Evolutionary conservation across 1,139 yeast genomes (phyloP).

Genomic region (Geotrichum aggregatum): DNA sequence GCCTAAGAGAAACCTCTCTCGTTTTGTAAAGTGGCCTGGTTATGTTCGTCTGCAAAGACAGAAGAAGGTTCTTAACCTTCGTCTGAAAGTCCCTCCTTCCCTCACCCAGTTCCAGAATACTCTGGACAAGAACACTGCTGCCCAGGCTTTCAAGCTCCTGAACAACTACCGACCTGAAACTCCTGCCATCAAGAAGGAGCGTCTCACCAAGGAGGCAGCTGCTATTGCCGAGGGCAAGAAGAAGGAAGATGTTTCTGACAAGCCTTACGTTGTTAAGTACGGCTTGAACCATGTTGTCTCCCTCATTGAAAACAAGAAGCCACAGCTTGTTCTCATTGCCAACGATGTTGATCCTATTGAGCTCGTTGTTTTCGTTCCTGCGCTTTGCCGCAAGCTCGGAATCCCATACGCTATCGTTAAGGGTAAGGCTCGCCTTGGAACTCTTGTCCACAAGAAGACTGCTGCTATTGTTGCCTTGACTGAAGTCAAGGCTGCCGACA

Average conservation of each 20-base stretch:
- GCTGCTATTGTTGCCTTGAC: slow-evolving; percentile 96
- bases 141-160: slow-evolving; percentile 92
- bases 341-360: slow-evolving; percentile 99
- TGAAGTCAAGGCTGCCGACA: slow-evolving; percentile 90
- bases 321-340: slow-evolving; percentile 92
- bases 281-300: slow-evolving; percentile 98
- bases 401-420: slow-evolving; percentile 97
- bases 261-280: slow-evolving; percentile 93
- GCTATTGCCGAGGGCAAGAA: slow-evolving; percentile 97
- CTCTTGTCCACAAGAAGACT: slow-evolving; percentile 94
- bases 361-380: slow-evolving; percentile 93
- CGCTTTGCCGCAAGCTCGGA: slow-evolving; percentile 98
- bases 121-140: slow-evolving; percentile 96
- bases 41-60: slow-evolving; percentile 96
- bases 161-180: slow-evolving; percentile 99
- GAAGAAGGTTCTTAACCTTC: slow-evolving; percentile 87
- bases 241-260: slow-evolving; percentile 90
- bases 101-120: slow-evolving; percentile 92
- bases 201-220: slow-evolving; percentile 97
- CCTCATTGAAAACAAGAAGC: slow-evolving; percentile 95
- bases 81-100: slow-evolving; percentile 98
- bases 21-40: slow-evolving; percentile 98
- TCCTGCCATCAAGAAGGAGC: slow-evolving; percentile 93
- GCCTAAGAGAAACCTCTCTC: slow-evolving; percentile 92
- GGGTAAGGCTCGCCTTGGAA: slow-evolving; percentile 98